Conservation (phyloP, 768 basidiomycete genomes). For the Tulasnella sp. region DNA sequence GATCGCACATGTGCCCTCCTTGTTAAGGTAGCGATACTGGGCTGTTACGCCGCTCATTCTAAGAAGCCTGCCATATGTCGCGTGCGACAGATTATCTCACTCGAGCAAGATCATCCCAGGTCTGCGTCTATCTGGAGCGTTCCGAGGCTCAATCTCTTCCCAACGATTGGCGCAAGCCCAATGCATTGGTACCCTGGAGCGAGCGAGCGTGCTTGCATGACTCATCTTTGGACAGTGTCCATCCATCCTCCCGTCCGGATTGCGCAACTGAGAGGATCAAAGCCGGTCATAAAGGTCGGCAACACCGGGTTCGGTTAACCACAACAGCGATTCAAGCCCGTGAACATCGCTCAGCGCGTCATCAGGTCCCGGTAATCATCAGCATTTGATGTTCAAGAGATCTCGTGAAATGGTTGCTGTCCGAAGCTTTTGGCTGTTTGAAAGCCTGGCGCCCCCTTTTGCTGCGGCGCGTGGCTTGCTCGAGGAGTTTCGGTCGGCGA, state of each 20-base stretch:
- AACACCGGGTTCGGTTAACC: neutral
- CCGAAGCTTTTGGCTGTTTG: neutral
- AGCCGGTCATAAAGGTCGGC: neutral
- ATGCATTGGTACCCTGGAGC: neutral
- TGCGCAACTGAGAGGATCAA: neutral
- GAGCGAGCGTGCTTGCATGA: neutral
- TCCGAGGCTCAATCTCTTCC: conserved; percentile 1
- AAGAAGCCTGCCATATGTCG: neutral
- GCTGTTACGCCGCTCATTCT: neutral
- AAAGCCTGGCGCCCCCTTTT: neutral
- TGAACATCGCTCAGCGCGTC: neutral
- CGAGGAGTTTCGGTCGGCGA: neutral
- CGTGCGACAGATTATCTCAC: neutral
- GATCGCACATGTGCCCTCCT: neutral
- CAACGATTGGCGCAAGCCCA: conserved; percentile 4
- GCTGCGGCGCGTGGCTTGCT: conserved; percentile 7
- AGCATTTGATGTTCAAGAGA: neutral
- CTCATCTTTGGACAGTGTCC: neutral
- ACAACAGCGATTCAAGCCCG: neutral
- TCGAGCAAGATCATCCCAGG: conserved; percentile 3
- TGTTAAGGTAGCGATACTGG: neutral
- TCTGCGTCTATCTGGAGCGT: conserved; percentile 1
- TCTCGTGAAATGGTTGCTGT: neutral
- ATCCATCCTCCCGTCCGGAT: neutral
- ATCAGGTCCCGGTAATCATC: neutral